phyloP scores from a whole-genome alignment of 2,329 filamentous ascomycete genomes.

The Chaetomiaceae sp. region DNA sequence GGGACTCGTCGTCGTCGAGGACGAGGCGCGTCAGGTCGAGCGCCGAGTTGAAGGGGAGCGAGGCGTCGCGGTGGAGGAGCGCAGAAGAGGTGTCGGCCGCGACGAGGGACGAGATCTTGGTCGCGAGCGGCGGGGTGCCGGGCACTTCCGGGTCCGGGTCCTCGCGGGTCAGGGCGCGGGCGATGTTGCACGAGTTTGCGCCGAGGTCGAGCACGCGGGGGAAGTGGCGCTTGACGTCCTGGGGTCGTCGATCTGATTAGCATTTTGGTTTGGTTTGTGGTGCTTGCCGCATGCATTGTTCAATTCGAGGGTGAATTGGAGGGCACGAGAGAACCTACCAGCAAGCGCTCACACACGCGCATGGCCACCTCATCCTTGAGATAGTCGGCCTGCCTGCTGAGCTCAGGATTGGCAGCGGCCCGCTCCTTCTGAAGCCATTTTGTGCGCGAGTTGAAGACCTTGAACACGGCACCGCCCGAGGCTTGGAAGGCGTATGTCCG shows the following conservation, averaged over 20 bases:
- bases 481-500: constrained; percentile 73
- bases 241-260: background rate
- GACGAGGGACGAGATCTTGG: constrained; percentile 67
- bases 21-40: constrained; percentile 71
- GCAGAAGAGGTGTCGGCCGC: constrained; percentile 76
- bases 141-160: constrained; percentile 60
- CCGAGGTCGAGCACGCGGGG: constrained; percentile 84
- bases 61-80: constrained; percentile 75
- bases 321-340: constrained; percentile 52
- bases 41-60: constrained; percentile 67
- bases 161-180: constrained; percentile 68
- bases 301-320: no score
- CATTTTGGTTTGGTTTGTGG: background rate
- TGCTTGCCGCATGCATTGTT: no score
- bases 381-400: constrained; percentile 81
- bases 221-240: constrained; percentile 92
- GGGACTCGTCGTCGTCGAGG: constrained; percentile 64
- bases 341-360: constrained; percentile 76
- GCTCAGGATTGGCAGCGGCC: constrained; percentile 63
- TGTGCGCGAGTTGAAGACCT: constrained; percentile 83
- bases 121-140: constrained; percentile 60
- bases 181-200: constrained; percentile 93
- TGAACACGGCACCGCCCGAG: constrained; percentile 69
- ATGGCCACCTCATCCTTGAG: constrained; percentile 86
- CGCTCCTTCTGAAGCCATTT: constrained; percentile 93